Percentiles rank a stretch among this genome's conserved stretches.
Evolutionary conservation across 2,329 filamentous ascomycete species (phyloP).

Genomic region (Talaromyces atroroseus): DNA sequence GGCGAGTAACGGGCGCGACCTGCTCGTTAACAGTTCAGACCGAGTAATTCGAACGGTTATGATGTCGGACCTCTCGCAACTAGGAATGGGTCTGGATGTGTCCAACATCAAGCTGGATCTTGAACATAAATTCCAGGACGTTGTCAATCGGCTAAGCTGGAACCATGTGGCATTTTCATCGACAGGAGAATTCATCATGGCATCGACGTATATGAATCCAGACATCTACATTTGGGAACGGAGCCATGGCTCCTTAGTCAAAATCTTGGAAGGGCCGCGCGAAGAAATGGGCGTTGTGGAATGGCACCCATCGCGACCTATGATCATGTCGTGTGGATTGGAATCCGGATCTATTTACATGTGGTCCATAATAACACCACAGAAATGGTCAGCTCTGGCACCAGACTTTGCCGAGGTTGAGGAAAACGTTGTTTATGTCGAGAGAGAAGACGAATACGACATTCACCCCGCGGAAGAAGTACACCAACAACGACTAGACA

Average conservation of each 20-base stretch:
- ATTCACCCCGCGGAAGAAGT: constrained; percentile 94
- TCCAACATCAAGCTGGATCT: constrained; percentile 84
- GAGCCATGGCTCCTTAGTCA: constrained; percentile 84
- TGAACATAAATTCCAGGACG: constrained; percentile 97
- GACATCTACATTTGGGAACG: constrained; percentile 99
- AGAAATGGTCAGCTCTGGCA: constrained; percentile 94
- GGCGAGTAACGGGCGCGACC: constrained; percentile 74
- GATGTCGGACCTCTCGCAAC: constrained; percentile 65
- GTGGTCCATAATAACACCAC: constrained; percentile 91
- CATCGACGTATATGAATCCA: constrained; percentile 96
- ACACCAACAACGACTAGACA: constrained; percentile 80
- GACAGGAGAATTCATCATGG: constrained; percentile 90
- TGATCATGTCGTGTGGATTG: constrained; percentile 85
- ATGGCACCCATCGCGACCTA: constrained; percentile 85
- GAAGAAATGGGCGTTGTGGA: constrained; percentile 96
- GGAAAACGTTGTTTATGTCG: constrained; percentile 95
- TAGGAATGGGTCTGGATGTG: constrained; percentile 61
- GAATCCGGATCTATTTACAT: constrained; percentile 92
- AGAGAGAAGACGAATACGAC: constrained; percentile 95
- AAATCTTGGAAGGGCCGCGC: constrained; percentile 93
- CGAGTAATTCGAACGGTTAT: constrained; percentile 90
- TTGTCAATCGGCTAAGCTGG: constrained; percentile 92
- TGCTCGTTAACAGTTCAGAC: constrained; percentile 90
- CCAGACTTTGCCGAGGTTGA: constrained; percentile 97
- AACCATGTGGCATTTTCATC: constrained; percentile 95